Base-by-base conservation (phyloP, 2,329 filamentous ascomycete species). In the Venturia aucupariae region DNA sequence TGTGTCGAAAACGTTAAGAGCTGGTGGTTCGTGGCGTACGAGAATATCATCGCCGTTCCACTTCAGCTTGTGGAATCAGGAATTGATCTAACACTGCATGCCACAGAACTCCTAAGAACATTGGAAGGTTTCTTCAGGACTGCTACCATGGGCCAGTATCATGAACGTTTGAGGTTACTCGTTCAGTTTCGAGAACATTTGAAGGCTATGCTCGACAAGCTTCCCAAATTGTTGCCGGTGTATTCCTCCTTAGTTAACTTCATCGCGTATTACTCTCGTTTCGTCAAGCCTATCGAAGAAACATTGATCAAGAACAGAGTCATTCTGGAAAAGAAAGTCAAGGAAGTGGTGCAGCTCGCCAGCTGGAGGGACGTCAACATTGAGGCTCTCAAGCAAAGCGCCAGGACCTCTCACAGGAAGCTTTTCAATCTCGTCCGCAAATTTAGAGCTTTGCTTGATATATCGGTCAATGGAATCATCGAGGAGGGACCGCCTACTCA, bases 341-440 rank as follows among this genome's bases (percentile, higher is more conserved):
- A 89, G 73, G 90, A 97, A 69, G 87, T 97, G n/a, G 83, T 99
- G 19, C 85, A 96, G 62, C 80, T 99, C 70, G 92, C 92, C 8
- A 97, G 92, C 75, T 99, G 95, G 95, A 97, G 96, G 74, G 94
- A 99, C 70, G 96, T 90, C 27, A 99, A 97, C 71, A 95, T 99
- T 67, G 88, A 88, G 60, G 90, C 91, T 0, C 79, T 99, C 19
- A 85, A 88, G 68, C 92, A 97, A 72, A 97, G 93, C 74, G 92
- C 94, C 0, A 88, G 89, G 70, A 88, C 88, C 66, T 97, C 92
- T 24, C 94, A 99, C 72, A 86, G 89, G 70, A 97, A 96, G 75
- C 83, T 99, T 1, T 96, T 96, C 78, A 90, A 90, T 69, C 81
- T 96, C 42, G 89, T 99, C 55, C 84, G 90, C 64, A 97, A 97